Percentiles rank a stretch among this genome's conserved stretches.
Conservation (phyloP, 805 yeast genomes). For the Clavispora santaluciae region DNA sequence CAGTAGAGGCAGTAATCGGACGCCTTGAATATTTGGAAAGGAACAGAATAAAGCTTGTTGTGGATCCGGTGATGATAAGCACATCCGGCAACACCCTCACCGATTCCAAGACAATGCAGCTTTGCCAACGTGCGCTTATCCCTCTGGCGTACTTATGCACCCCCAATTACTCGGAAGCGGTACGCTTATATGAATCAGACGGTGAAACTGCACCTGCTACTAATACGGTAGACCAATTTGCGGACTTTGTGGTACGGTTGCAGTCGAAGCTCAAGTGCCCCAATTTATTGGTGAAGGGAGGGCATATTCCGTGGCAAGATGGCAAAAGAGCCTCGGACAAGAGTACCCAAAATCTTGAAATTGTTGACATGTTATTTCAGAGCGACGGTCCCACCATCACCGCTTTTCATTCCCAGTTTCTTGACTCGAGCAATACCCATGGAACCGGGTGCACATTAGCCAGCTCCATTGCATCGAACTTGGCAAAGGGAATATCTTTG, state of each 20-base stretch:
- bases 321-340: not conserved
- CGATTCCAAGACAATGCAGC: slow-evolving; percentile 40
- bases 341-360: slow-evolving; percentile 7
- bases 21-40: slow-evolving; percentile 28
- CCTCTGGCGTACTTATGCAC: slow-evolving; percentile 59
- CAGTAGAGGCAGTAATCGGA: slow-evolving; percentile 43
- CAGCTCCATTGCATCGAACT: slow-evolving; percentile 70
- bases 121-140: slow-evolving; percentile 41
- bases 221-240: slow-evolving; percentile 31
- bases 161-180: slow-evolving; percentile 73
- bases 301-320: slow-evolving; percentile 54
- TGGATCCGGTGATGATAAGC: slow-evolving; percentile 84
- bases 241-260: slow-evolving; percentile 19
- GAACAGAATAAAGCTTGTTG: slow-evolving; percentile 38
- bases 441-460: slow-evolving; percentile 92
- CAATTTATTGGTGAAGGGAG: slow-evolving; percentile 72
- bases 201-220: slow-evolving; percentile 16
- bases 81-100: slow-evolving; percentile 68
- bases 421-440: slow-evolving; percentile 57
- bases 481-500: slow-evolving; percentile 52
- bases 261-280: slow-evolving; percentile 34
- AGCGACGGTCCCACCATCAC: slow-evolving; percentile 30
- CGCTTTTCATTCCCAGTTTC: slow-evolving; percentile 43
- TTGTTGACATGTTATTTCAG: slow-evolving; percentile 54
- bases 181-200: slow-evolving; percentile 27